phyloP scores from a whole-genome alignment of 768 basidiomycete species.

The Boletus reticuloceps region DNA sequence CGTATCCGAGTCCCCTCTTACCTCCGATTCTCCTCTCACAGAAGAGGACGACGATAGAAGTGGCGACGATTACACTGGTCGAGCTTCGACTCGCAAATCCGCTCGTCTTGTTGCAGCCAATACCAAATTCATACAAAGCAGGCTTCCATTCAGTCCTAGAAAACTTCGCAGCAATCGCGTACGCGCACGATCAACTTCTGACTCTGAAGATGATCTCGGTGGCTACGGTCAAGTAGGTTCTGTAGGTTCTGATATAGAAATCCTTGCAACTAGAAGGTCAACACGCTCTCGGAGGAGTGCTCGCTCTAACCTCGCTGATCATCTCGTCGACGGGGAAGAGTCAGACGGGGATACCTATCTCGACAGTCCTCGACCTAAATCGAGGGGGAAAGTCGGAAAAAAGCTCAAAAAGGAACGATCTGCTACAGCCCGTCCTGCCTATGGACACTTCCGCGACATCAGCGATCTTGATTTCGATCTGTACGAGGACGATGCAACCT shows the following conservation, averaged over 20 bases:
- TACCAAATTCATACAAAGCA: slow-evolving; percentile 19
- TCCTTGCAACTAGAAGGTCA: slow-evolving; percentile 41
- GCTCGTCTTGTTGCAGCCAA: slow-evolving; percentile 10
- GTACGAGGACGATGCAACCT: slow-evolving; percentile 55
- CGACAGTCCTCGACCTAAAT: slow-evolving; percentile 23
- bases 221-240: slow-evolving; percentile 35
- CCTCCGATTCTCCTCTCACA: slow-evolving; percentile 19
- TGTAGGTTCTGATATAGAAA: slow-evolving; percentile 26
- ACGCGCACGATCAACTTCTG: slow-evolving; percentile 17
- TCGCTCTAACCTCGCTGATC: slow-evolving; percentile 36
- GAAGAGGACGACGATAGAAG: slow-evolving; percentile 28
- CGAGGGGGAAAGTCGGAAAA: slow-evolving; percentile 2
- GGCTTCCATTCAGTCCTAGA: slow-evolving; percentile 66
- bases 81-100: slow-evolving; percentile 12
- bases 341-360: slow-evolving; percentile 34
- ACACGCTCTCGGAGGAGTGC: slow-evolving; percentile 42
- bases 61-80: slow-evolving; percentile 8
- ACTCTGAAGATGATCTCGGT: slow-evolving; percentile 43
- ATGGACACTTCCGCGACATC: slow-evolving; percentile 46
- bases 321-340: slow-evolving; percentile 23
- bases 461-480: slow-evolving; percentile 40
- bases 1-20: slow-evolving; percentile 1
- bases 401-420: slow-evolving; percentile 31
- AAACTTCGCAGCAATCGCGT: slow-evolving; percentile 46
- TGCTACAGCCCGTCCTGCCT: slow-evolving; percentile 44